These are phyloP conservation scores for Conidiobolus coronatus DNA, from an alignment of 371 early-diverging fungal genomes.

Conservation along the genomic window DNA sequence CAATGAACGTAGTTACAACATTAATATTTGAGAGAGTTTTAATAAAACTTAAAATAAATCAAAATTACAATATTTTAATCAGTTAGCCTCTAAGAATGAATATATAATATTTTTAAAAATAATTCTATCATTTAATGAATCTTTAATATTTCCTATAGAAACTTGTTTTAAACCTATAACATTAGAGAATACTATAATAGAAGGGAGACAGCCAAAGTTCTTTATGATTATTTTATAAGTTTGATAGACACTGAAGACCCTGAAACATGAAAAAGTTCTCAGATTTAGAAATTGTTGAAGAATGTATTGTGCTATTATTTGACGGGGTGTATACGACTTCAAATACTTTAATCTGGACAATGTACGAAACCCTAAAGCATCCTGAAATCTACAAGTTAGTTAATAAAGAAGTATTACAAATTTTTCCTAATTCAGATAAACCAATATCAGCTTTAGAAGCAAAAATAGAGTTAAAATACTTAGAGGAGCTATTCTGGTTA, in stretches of 20 bases:
- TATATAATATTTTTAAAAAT: too few relatives aligned
- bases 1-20: too few relatives aligned
- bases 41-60: too few relatives aligned
- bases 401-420: background rate
- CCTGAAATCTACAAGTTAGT: conserved; percentile 1
- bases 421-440: background rate
- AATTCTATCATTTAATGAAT: too few relatives aligned
- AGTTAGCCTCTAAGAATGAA: too few relatives aligned
- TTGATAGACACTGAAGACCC: conserved; percentile 7
- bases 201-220: background rate
- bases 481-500: conserved; percentile 12
- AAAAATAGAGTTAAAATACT: conserved; percentile 10
- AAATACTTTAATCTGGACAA: conserved; percentile 7
- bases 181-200: background rate
- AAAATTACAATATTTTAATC: too few relatives aligned
- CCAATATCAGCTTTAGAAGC: conserved; percentile 5
- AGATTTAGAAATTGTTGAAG: conserved; percentile 6
- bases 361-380: conserved; percentile 5
- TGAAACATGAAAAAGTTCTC: conserved; percentile 3
- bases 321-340: conserved; percentile 11
- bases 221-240: conserved; percentile 8
- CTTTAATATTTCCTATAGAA: too few relatives aligned
- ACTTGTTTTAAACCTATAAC: too few relatives aligned
- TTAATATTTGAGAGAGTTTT: too few relatives aligned
- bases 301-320: conserved; percentile 7